phyloP scores from a whole-genome alignment of 192 early-diverging fungal genomes.

The Glomus cerebriforme region DNA sequence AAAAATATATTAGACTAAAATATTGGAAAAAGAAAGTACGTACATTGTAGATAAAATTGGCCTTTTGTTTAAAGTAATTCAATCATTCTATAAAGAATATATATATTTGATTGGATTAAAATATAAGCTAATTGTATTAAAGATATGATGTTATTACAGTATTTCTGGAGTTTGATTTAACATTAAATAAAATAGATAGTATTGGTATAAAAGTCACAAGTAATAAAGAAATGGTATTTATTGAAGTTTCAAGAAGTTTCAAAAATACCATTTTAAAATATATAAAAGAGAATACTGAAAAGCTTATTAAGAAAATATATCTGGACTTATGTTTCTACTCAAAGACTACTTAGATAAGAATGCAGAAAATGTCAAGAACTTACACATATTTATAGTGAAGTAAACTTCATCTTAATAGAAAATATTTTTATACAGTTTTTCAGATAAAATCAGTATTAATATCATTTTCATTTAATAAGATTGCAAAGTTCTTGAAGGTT shows the following conservation, averaged over 20 bases:
- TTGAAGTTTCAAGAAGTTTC: background rate
- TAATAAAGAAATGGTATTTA: constrained; percentile 26
- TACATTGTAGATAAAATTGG: constrained; percentile 26
- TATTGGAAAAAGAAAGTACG: constrained; percentile 15
- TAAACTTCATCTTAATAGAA: too few species aligned
- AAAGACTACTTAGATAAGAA: constrained; percentile 24
- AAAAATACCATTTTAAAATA: background rate
- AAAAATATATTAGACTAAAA: constrained; percentile 9
- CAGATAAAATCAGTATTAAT: background rate
- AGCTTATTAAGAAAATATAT: constrained; percentile 27
- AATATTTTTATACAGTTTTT: too few species aligned
- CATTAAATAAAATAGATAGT: constrained; percentile 23
- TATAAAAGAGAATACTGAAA: constrained; percentile 12
- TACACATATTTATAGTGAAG: constrained; percentile 13
- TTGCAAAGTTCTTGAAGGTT: background rate
- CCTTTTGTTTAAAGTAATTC: constrained; percentile 24
- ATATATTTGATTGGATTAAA: constrained; percentile 30
- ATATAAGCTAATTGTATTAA: constrained; percentile 16
- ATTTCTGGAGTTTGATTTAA: constrained; percentile 27
- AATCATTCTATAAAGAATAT: constrained; percentile 26
- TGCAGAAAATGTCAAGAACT: background rate
- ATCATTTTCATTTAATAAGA: constrained; percentile 1
- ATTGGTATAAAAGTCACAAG: constrained; percentile 3
- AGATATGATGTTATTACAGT: constrained; percentile 8
- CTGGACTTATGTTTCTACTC: constrained; percentile 13